Evolutionary conservation across 768 basidiomycete species (phyloP).

Genomic region (Kwoniella dejecticola): DNA sequence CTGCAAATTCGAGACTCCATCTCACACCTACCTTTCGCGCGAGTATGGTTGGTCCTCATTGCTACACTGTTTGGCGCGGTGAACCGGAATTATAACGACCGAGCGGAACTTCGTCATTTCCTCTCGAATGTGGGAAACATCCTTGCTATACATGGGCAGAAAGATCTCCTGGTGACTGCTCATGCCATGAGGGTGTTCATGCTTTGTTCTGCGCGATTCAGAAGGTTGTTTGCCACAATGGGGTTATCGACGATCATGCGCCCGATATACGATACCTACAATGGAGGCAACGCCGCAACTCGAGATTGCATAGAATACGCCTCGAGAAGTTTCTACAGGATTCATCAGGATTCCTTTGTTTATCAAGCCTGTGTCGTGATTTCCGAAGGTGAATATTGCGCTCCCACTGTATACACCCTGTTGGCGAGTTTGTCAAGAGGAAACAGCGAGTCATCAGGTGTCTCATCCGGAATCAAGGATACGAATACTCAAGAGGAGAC

Average conservation of each 20-base stretch:
- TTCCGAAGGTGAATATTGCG: conserved; percentile 25
- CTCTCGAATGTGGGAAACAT: conserved; percentile 35
- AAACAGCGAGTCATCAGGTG: conserved; percentile 23
- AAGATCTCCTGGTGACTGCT: conserved; percentile 33
- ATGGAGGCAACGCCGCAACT: conserved; percentile 21
- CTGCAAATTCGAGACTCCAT: conserved; percentile 39
- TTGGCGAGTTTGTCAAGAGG: conserved; percentile 31
- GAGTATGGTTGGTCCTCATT: conserved; percentile 44
- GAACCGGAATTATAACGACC: conserved; percentile 48
- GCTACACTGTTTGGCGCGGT: conserved; percentile 30
- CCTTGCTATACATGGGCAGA: conserved; percentile 25
- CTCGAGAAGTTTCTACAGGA: conserved; percentile 40
- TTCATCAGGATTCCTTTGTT: conserved; percentile 45
- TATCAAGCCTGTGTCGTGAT: conserved; percentile 40
- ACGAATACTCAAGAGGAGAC: conserved; percentile 44
- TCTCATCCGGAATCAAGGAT: conserved; percentile 38
- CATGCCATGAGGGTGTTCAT: conserved; percentile 45
- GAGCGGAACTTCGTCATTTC: conserved; percentile 46
- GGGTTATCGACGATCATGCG: conserved; percentile 39
- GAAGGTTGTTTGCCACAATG: conserved; percentile 42
- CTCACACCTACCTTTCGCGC: conserved; percentile 29
- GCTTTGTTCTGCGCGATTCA: conserved; percentile 45
- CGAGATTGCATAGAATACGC: conserved; percentile 45
- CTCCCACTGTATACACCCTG: conserved; percentile 31
- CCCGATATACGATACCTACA: conserved; percentile 32